Percentiles rank a stretch among this genome's conserved stretches.
Evolutionary conservation across 2,329 filamentous ascomycete genomes (phyloP).

Genomic region (Ciborinia camelliae): DNA sequence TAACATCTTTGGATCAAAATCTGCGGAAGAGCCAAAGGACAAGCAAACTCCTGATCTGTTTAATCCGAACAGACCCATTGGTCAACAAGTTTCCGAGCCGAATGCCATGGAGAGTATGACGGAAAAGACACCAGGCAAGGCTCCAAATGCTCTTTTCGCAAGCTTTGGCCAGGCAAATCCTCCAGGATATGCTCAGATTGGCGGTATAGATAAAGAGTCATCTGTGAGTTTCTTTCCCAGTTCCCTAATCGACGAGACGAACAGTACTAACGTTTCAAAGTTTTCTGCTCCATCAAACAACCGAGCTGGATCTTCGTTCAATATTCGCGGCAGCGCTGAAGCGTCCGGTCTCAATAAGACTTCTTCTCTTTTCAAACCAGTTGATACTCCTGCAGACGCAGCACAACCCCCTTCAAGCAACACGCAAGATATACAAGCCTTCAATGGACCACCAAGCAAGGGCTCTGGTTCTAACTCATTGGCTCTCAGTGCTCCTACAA

Average conservation of each 20-base stretch:
- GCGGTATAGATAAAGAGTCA: neutral
- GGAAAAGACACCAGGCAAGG: constrained; percentile 2
- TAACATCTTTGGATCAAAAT: constrained; percentile 4
- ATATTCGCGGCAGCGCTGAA: constrained; percentile 10
- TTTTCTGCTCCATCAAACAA: neutral
- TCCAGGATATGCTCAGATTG: neutral
- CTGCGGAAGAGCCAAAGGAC: constrained; percentile 8
- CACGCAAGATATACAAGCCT: constrained; percentile 17
- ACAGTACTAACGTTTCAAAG: neutral
- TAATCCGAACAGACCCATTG: neutral
- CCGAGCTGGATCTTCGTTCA: neutral
- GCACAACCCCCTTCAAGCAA: constrained; percentile 24
- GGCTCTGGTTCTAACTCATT: neutral
- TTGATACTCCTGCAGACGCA: constrained; percentile 22
- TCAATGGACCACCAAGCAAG: neutral
- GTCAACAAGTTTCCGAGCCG: neutral
- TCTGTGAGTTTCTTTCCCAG: neutral
- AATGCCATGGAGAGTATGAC: neutral
- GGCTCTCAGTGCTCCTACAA: neutral
- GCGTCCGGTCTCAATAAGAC: neutral
- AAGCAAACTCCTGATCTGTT: neutral
- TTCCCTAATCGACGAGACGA: neutral
- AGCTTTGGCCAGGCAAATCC: constrained; percentile 2
- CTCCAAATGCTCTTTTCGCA: constrained; percentile 6
- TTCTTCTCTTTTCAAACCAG: constrained; percentile 25